Percentiles rank a stretch among this genome's conserved stretches.
Evolutionary conservation across 441 rosid genomes (phyloP).

Genomic region (Jatropha podagrica): DNA sequence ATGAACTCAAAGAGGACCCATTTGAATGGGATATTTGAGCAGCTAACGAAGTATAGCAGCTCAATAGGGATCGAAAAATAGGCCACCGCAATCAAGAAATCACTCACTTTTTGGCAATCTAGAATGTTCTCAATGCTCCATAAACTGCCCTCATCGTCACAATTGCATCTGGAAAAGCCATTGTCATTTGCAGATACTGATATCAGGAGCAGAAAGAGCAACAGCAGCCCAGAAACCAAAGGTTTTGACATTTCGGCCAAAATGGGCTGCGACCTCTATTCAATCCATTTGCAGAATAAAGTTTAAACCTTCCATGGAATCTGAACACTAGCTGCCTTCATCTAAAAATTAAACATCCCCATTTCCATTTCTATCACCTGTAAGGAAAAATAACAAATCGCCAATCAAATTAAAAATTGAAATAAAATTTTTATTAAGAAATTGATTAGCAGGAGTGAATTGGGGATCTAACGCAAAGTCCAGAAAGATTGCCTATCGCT

Average conservation of each 20-base stretch:
- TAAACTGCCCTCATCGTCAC: slow-evolving; percentile 81
- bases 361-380: slow-evolving; percentile 28
- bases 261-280: slow-evolving; percentile 30
- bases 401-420: slow-evolving; percentile 16
- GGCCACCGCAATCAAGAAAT: slow-evolving; percentile 95
- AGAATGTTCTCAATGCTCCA: slow-evolving; percentile 84
- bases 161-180: slow-evolving; percentile 64
- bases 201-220: slow-evolving; percentile 44
- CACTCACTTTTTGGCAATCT: slow-evolving; percentile 77
- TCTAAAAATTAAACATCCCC: slow-evolving; percentile 19
- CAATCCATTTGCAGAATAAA: slow-evolving; percentile 35
- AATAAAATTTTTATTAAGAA: not conserved
- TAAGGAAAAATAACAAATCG: slow-evolving; percentile 2
- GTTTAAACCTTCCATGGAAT: not conserved
- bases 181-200: slow-evolving; percentile 44
- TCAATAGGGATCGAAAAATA: slow-evolving; percentile 95
- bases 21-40: slow-evolving; percentile 92
- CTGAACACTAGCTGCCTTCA: slow-evolving; percentile 7
- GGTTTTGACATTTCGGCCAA: slow-evolving; percentile 55
- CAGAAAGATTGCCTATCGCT: not conserved
- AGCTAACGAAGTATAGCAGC: slow-evolving; percentile 92
- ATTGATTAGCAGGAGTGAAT: not conserved
- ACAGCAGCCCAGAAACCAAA: slow-evolving; percentile 47
- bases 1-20: slow-evolving; percentile 95
- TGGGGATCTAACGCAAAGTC: slow-evolving; percentile 24